These are phyloP conservation scores for Podaxis carcinomalis DNA, from an alignment of 768 basidiomycete genomes.

Conservation along the genomic window DNA sequence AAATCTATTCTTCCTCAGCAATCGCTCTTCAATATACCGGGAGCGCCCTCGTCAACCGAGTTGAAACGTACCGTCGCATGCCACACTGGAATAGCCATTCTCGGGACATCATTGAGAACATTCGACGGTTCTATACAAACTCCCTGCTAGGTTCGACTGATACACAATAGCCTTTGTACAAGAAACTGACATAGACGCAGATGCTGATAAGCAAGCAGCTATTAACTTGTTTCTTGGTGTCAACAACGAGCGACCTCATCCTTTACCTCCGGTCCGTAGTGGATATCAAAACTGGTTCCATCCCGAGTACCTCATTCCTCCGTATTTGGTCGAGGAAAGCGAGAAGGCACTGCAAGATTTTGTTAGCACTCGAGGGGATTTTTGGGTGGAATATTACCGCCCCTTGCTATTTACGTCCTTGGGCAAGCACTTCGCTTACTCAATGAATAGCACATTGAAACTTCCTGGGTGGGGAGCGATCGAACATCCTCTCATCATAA, in stretches of 20 bases:
- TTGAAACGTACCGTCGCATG: conserved; percentile 93
- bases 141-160: conserved; percentile 67
- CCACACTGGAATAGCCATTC: conserved; percentile 98
- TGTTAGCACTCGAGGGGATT: conserved; percentile 59
- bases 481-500: neutral
- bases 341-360: conserved; percentile 57
- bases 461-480: conserved; percentile 60
- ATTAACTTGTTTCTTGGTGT: conserved; percentile 97
- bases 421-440: conserved; percentile 86
- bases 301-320: conserved; percentile 59
- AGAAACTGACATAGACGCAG: conserved; percentile 30
- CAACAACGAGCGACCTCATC: conserved; percentile 47
- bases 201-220: conserved; percentile 95
- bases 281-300: conserved; percentile 88
- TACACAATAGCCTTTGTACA: neutral
- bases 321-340: conserved; percentile 67
- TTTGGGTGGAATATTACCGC: conserved; percentile 88
- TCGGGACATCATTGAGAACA: conserved; percentile 92
- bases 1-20: conserved; percentile 39
- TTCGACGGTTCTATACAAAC: conserved; percentile 92
- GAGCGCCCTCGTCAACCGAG: conserved; percentile 91
- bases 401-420: conserved; percentile 80
- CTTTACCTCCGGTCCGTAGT: conserved; percentile 49
- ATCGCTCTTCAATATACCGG: conserved; percentile 97
- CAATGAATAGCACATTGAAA: conserved; percentile 87